These are phyloP conservation scores for Cystobasidium sp. DNA, from an alignment of 1,284 basidiomycete species.

Conservation along the genomic window DNA sequence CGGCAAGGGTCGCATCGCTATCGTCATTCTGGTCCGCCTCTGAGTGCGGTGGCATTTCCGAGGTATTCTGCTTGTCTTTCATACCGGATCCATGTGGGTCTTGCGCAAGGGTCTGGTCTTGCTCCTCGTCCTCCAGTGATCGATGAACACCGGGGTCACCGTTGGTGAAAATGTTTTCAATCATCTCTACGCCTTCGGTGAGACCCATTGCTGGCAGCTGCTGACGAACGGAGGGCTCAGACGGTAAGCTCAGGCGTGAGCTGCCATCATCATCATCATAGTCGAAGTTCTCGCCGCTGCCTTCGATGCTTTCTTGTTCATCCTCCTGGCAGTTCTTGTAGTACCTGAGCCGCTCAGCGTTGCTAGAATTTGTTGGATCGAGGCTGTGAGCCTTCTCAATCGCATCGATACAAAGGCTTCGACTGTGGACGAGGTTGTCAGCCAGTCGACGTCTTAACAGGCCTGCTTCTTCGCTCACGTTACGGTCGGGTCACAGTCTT, in stretches of 20 bases:
- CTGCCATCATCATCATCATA: constrained; percentile 3
- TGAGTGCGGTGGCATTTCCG: no score
- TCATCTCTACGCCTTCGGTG: constrained; percentile 1
- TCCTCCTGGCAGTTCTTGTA: constrained; percentile 20
- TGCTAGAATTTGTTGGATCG: constrained; percentile 8
- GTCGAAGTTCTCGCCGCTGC: not conserved
- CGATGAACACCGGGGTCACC: not conserved
- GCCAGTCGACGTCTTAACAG: not conserved
- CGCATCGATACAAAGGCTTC: constrained; percentile 18
- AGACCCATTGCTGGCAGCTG: not conserved
- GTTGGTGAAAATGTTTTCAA: not conserved
- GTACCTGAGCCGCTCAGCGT: not conserved
- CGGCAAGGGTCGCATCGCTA: no score
- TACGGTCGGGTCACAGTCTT: not conserved
- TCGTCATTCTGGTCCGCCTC: no score
- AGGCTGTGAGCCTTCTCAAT: constrained; percentile 25
- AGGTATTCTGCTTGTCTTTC: no score
- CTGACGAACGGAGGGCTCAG: no score
- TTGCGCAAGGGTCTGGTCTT: not conserved
- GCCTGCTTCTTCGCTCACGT: not conserved
- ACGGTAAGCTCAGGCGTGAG: not conserved
- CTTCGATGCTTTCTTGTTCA: constrained; percentile 11
- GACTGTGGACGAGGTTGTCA: constrained; percentile 5
- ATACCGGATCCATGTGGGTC: not conserved
- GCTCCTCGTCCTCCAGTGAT: not conserved